Conservation (phyloP, 2,329 filamentous ascomycete genomes). For the Diplodia scrobiculata region DNA sequence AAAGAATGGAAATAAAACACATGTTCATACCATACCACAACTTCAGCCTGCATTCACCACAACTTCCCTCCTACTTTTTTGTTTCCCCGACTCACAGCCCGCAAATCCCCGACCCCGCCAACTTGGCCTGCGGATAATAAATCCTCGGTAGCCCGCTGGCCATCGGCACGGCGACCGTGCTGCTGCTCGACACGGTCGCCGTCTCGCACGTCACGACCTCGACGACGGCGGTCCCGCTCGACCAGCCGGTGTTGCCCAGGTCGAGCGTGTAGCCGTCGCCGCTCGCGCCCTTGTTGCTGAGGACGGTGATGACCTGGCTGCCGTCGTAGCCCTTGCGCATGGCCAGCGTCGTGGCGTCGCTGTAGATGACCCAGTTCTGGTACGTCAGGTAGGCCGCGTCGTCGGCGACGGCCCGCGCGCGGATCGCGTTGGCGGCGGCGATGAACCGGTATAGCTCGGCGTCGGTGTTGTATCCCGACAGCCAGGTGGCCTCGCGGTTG, state of each 20-base stretch:
- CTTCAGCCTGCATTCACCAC: too few species aligned
- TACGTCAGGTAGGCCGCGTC: slow-evolving; percentile 48
- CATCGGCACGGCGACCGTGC: slow-evolving; percentile 43
- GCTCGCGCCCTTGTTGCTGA: slow-evolving; percentile 47
- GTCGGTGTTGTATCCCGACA: slow-evolving; percentile 45
- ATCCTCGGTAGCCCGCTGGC: slow-evolving; percentile 41
- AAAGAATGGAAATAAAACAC: background rate
- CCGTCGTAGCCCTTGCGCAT: slow-evolving; percentile 51
- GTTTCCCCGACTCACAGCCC: slow-evolving; percentile 6
- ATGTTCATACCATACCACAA: background rate
- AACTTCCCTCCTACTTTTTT: background rate
- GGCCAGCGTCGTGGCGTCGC: slow-evolving; percentile 49
- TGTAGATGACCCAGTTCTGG: slow-evolving; percentile 49
- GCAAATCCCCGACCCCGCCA: slow-evolving; percentile 34
- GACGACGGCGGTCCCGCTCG: slow-evolving; percentile 35
- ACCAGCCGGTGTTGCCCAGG: slow-evolving; percentile 40
- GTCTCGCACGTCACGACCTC: slow-evolving; percentile 43
- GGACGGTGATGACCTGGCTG: slow-evolving; percentile 49
- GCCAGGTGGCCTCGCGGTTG: slow-evolving; percentile 48
- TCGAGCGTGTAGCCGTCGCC: slow-evolving; percentile 39
- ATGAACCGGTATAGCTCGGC: slow-evolving; percentile 46
- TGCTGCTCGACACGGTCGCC: slow-evolving; percentile 34
- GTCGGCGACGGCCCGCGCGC: slow-evolving; percentile 47
- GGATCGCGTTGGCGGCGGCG: slow-evolving; percentile 47
- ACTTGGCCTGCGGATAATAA: slow-evolving; percentile 39